A percentile compares a stretch with the other conserved stretches of the same genome.
Evolutionary conservation across 768 basidiomycete species (phyloP).

Genomic region (Russula vinacea): DNA sequence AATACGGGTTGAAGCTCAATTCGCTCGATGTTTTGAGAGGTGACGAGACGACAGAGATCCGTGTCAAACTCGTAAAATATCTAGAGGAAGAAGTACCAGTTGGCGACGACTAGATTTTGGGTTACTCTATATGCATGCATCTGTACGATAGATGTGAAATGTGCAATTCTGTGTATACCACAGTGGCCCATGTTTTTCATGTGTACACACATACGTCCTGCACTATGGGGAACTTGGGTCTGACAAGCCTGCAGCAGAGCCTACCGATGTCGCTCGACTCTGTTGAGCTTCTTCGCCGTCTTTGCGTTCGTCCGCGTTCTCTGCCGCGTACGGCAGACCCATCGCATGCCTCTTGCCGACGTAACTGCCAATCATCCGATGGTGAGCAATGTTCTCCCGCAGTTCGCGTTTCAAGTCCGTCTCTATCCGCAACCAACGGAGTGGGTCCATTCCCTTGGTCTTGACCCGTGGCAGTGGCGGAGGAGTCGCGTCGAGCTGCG

Average conservation of each 20-base stretch:
- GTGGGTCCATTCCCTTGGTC: slow-evolving; percentile 48
- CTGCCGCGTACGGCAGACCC: slow-evolving; percentile 91
- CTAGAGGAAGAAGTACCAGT: slow-evolving; percentile 95
- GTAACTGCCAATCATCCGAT: slow-evolving; percentile 91
- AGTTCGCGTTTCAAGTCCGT: slow-evolving; percentile 78
- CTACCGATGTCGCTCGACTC: slow-evolving; percentile 59
- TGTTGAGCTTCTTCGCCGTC: slow-evolving; percentile 90
- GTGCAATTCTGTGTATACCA: slow-evolving; percentile 1
- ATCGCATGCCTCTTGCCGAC: slow-evolving; percentile 91
- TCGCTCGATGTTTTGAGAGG: slow-evolving; percentile 88
- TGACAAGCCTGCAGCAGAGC: background rate
- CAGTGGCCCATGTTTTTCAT: background rate
- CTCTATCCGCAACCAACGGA: slow-evolving; percentile 80
- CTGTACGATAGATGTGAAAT: slow-evolving; percentile 17
- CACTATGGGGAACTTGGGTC: background rate
- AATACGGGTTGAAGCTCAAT: slow-evolving; percentile 88
- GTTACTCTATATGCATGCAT: background rate
- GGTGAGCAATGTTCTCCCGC: slow-evolving; percentile 88
- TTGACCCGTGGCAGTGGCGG: slow-evolving; percentile 19
- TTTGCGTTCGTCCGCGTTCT: slow-evolving; percentile 86
- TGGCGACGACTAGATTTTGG: slow-evolving; percentile 69
- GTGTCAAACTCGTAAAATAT: slow-evolving; percentile 85
- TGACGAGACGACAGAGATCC: slow-evolving; percentile 91
- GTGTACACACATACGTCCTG: background rate
- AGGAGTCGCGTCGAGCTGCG: background rate